Percentiles rank a stretch among this genome's conserved stretches.
Conservation (phyloP, 73 alveolate species). For the Paramecium octaurelia region DNA sequence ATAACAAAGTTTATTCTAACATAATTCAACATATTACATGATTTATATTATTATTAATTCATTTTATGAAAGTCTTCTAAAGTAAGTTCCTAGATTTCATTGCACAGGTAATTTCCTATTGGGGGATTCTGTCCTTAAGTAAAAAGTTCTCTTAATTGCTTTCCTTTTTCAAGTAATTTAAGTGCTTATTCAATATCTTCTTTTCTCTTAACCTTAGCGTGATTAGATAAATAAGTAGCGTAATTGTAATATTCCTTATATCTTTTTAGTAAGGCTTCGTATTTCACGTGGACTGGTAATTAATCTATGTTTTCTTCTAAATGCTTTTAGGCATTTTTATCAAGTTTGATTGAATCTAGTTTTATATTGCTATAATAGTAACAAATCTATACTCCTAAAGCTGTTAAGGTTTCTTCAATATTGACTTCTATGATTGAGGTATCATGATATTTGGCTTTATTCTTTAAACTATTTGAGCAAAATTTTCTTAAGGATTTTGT, state of each 20-base stretch:
- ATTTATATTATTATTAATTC: neutral
- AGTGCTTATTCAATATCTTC: neutral
- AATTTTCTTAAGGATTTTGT: neutral
- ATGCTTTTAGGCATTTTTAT: neutral
- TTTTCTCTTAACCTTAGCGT: neutral
- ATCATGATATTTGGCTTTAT: neutral
- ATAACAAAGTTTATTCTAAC: neutral
- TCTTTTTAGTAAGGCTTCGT: neutral
- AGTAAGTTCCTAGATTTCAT: neutral
- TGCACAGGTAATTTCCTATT: neutral
- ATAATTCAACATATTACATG: neutral
- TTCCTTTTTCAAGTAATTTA: neutral
- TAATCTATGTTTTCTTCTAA: neutral
- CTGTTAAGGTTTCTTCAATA: neutral
- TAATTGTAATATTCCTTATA: slow-evolving; percentile 5
- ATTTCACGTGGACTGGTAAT: neutral
- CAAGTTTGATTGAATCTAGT: neutral
- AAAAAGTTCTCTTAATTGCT: neutral
- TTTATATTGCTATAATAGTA: neutral
- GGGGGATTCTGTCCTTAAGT: neutral
- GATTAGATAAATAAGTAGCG: neutral
- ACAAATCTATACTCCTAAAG: neutral
- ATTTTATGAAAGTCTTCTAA: neutral
- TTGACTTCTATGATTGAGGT: neutral
- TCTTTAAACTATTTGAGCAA: neutral